phyloP scores from a whole-genome alignment of 345 rosid genomes.

The Lepidium aucheri region DNA sequence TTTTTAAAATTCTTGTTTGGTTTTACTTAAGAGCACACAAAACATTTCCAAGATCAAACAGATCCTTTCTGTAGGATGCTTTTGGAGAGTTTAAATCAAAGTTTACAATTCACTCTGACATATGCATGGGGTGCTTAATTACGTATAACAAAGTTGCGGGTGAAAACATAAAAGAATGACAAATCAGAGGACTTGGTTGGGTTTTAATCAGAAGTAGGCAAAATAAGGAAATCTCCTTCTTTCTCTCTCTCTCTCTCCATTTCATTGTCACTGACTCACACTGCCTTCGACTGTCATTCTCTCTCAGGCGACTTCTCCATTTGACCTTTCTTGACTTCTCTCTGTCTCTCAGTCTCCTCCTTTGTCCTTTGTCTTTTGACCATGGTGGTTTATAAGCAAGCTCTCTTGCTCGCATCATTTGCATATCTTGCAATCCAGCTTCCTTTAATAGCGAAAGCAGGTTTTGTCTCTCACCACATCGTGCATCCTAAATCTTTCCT shows the following conservation, averaged over 20 bases:
- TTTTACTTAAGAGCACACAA: no score
- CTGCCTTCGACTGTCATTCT: constrained; percentile 20
- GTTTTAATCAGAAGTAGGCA: constrained; percentile 8
- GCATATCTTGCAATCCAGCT: constrained; percentile 41
- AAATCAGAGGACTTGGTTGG: neutral
- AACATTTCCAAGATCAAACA: no score
- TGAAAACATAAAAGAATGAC: constrained; percentile 3
- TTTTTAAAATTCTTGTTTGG: no score
- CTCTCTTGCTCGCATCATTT: constrained; percentile 36
- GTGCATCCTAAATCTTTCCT: neutral
- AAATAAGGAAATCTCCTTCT: neutral
- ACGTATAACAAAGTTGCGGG: neutral
- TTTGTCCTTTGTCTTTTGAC: constrained; percentile 3
- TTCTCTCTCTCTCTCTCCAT: constrained; percentile 9
- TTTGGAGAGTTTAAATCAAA: no score
- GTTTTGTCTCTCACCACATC: constrained; percentile 32
- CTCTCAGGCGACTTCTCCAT: constrained; percentile 23
- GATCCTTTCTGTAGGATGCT: no score
- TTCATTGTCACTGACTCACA: constrained; percentile 18
- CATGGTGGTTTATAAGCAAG: constrained; percentile 33
- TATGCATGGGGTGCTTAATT: no score
- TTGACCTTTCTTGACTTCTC: constrained; percentile 14
- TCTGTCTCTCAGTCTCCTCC: constrained; percentile 9
- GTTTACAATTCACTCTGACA: no score
- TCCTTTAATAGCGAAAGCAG: constrained; percentile 41